A percentile compares a stretch with the other conserved stretches of the same genome.
Evolutionary conservation across 208 protist species (phyloP).

Genomic region (Tritrichomonas musculus): DNA sequence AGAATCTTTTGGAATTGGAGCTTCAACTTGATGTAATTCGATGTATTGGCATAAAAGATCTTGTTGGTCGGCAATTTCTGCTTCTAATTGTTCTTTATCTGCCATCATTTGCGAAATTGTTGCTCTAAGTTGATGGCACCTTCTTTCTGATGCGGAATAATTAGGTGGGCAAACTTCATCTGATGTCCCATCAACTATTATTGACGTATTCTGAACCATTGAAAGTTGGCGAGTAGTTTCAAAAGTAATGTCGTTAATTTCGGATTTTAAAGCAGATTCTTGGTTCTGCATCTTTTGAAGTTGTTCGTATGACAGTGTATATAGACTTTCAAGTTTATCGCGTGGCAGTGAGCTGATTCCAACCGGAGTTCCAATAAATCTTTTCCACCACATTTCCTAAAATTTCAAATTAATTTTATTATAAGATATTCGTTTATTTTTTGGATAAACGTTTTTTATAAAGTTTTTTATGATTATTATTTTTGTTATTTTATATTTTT

Average conservation of each 20-base stretch:
- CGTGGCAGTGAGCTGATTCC: background rate
- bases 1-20: background rate
- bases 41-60: background rate
- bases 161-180: background rate
- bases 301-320: background rate
- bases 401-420: background rate
- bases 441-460: no score
- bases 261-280: background rate
- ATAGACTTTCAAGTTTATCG: background rate
- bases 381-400: conserved; percentile 22
- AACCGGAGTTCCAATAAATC: background rate
- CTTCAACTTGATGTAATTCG: background rate
- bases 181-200: background rate
- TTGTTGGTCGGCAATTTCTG: background rate
- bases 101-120: background rate
- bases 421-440: background rate
- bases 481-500: no score
- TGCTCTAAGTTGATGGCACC: background rate
- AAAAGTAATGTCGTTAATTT: conserved; percentile 4
- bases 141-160: background rate
- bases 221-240: background rate
- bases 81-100: background rate
- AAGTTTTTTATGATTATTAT: no score
- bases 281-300: background rate
- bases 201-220: background rate